These are phyloP conservation scores for Magnolia sinica DNA, from an alignment of 164 flowering plant genomes.

Conservation along the genomic window DNA sequence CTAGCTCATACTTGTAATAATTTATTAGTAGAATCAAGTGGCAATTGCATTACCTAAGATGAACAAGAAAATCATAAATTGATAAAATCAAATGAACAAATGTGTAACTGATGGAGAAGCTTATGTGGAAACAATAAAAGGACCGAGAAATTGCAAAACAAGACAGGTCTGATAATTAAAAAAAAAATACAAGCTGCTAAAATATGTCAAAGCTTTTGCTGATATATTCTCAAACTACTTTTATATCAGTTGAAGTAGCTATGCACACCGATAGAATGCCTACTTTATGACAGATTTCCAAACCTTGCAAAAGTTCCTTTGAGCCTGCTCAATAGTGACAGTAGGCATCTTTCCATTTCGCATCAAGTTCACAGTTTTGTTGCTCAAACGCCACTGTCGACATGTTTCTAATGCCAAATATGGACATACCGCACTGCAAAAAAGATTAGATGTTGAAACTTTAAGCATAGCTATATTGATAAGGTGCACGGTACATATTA, in stretches of 20 bases:
- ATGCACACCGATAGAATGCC: not conserved
- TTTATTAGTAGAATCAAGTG: not conserved
- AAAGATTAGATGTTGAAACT: not conserved
- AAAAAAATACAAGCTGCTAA: not conserved
- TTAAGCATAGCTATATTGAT: not conserved
- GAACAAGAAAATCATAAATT: not conserved
- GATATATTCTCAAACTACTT: not conserved
- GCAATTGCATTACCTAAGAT: not conserved
- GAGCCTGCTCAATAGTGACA: conserved; percentile 98
- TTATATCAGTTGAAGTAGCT: not conserved
- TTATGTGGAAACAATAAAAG: not conserved
- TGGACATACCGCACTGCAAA: conserved; percentile 91
- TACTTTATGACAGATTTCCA: conserved; percentile 12
- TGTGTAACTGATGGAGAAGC: not conserved
- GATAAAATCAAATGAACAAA: not conserved
- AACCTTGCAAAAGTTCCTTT: conserved; percentile 90
- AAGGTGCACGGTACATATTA: not conserved
- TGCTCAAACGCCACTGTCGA: conserved; percentile 98
- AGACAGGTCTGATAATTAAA: not conserved
- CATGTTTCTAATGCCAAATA: conserved; percentile 97
- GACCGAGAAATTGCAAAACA: not conserved
- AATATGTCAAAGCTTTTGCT: not conserved
- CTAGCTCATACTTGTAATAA: not conserved
- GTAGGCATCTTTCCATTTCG: conserved; percentile 98
- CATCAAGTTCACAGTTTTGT: conserved; percentile 91